These are phyloP conservation scores for Alloascoidea africana DNA, from an alignment of 805 yeast species.

Conservation along the genomic window DNA sequence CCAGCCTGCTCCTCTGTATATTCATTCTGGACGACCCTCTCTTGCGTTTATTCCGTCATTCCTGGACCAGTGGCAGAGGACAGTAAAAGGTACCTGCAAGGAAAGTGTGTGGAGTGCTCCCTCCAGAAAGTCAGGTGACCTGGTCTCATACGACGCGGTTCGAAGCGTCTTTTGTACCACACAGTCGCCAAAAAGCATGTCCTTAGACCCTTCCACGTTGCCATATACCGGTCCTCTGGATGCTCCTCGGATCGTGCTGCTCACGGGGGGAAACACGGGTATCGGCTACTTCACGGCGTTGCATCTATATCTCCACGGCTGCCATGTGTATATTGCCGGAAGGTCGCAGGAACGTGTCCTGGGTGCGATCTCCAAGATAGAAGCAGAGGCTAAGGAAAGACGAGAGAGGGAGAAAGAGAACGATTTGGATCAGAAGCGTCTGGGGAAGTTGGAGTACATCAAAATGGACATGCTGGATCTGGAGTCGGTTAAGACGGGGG, in stretches of 20 bases:
- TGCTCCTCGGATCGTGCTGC: conserved; percentile 48
- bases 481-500: background rate
- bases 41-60: too few species aligned
- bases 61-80: too few species aligned
- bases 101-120: too few species aligned
- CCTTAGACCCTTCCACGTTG: conserved; percentile 28
- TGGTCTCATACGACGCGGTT: background rate
- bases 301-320: conserved; percentile 70
- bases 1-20: conserved; percentile 9
- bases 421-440: background rate
- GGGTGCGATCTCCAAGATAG: conserved; percentile 40
- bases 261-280: conserved; percentile 76
- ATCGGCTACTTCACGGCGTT: conserved; percentile 66
- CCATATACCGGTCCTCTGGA: conserved; percentile 46
- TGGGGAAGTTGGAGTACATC: background rate
- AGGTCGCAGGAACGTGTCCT: conserved; percentile 40
- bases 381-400: conserved; percentile 33
- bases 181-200: background rate
- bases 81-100: too few species aligned
- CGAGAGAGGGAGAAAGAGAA: background rate
- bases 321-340: conserved; percentile 59
- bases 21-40: too few species aligned
- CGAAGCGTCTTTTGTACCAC: background rate
- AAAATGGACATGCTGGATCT: background rate
- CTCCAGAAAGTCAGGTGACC: too few species aligned